These are phyloP conservation scores for Magnolia kwangsiensis DNA, from an alignment of 164 flowering plant species.

Conservation along the genomic window DNA sequence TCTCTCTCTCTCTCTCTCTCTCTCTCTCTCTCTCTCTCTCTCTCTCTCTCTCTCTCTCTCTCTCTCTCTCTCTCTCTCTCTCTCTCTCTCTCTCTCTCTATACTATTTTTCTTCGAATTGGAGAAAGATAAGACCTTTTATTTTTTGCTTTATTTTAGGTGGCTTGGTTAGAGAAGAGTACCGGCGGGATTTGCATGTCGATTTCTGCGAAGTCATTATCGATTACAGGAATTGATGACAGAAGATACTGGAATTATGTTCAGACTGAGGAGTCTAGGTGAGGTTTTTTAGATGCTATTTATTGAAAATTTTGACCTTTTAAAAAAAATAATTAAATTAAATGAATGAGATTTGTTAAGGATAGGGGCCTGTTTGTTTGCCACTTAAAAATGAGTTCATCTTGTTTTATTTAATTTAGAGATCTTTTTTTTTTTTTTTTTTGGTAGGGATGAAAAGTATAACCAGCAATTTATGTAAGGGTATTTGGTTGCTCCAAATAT, in stretches of 20 bases:
- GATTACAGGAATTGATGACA: constrained; percentile 92
- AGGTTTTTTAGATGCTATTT: constrained; percentile 6
- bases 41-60: too few species aligned
- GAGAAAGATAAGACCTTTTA: neutral
- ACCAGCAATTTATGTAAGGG: too few species aligned
- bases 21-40: too few species aligned
- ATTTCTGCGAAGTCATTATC: constrained; percentile 66
- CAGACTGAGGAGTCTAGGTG: constrained; percentile 88
- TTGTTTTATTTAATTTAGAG: too few species aligned
- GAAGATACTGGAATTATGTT: constrained; percentile 87
- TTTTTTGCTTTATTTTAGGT: constrained; percentile 32
- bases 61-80: neutral
- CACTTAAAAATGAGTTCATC: too few species aligned
- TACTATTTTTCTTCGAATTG: neutral
- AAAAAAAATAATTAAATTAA: too few species aligned
- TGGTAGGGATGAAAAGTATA: too few species aligned
- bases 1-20: neutral
- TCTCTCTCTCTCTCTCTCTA: neutral
- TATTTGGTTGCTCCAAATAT: too few species aligned
- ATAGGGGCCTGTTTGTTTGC: neutral
- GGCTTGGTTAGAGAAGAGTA: constrained; percentile 76
- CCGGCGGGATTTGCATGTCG: constrained; percentile 65
- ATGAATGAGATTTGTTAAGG: too few species aligned
- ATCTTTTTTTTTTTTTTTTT: too few species aligned
- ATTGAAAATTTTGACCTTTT: neutral